A percentile compares a stretch with the other conserved stretches of the same genome.
Conservation (phyloP, 768 basidiomycete genomes). For the Clitopilus hobsonii region DNA sequence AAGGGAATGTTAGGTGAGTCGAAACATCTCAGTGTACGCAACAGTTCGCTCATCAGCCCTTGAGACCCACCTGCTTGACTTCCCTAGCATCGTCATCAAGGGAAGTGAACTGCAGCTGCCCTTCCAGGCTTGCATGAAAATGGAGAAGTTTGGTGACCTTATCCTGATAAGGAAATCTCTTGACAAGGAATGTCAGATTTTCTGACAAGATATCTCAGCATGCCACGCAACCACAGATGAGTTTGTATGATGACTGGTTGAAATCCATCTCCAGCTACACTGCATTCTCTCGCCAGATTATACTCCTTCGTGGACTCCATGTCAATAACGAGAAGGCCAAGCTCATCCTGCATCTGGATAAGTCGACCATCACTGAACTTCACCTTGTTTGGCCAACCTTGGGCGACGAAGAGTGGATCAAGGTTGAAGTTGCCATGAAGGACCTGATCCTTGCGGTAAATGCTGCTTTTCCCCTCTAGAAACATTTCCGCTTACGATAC, state of each 20-base stretch:
- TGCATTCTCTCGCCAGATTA: conserved; percentile 95
- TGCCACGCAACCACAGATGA: conserved; percentile 99
- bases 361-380: conserved; percentile 92
- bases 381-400: conserved; percentile 98
- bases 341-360: conserved; percentile 96
- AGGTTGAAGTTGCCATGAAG: conserved; percentile 98
- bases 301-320: conserved; percentile 92
- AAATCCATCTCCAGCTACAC: conserved; percentile 99
- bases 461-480: too few species aligned
- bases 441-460: conserved; percentile 87
- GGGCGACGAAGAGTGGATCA: conserved; percentile 95
- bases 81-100: conserved; percentile 99
- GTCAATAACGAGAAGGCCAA: conserved; percentile 99
- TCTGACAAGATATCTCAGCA: conserved; percentile 42
- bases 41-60: too few species aligned
- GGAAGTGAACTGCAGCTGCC: conserved; percentile 96
- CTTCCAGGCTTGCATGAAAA: conserved; percentile 99
- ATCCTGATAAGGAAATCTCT: conserved; percentile 57
- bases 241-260: conserved; percentile 98
- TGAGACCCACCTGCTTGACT: conserved; percentile 97
- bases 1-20: conserved; percentile 96
- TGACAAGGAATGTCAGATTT: background rate
- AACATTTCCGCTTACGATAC: too few species aligned
- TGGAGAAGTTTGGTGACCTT: conserved; percentile 99
- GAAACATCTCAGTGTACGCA: too few species aligned